Evolutionary conservation across 2,329 filamentous ascomycete genomes (phyloP), one percentile per base, ranked within the genome.

Genomic region (Plectosphaerella sp.): DNA sequence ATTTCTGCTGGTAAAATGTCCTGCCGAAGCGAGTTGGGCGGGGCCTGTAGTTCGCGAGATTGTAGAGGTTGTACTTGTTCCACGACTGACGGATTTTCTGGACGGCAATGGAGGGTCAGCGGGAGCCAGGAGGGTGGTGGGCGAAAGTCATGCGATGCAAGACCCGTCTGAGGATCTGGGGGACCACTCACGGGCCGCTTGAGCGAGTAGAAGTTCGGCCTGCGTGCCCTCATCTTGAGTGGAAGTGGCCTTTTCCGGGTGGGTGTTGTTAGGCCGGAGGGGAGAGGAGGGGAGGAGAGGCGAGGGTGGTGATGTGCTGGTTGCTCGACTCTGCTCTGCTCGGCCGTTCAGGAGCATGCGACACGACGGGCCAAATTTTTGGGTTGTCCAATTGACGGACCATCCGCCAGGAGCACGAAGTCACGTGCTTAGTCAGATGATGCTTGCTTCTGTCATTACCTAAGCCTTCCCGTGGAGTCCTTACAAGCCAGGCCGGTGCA

Each of bases 1-100:
- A 99, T 87, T 99, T 99, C 73, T 97, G 93, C 78, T 97, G 93
- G 80, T 96, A 99, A 74, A 94, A 95, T 45, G 92, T 97, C 56
- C 74, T 71, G 48, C 60, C 61, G 15, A 66, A 63, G 18, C 59
- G 64, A 53, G 74, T 70, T 15, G 61, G 65, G 16, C 79, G 81
- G 2, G 69, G 64, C 43, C 63, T 71, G 35, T 82, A 64, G 59
- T 81, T 80, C 48, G 77, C 74, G 59, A 99, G 74, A 73, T 97
- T 97, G 83, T 89, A 99, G 58, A 99, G 80, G 67, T 96, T 96
- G 79, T 91, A 91, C 76, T 96, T 96, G 78, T 91, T 96, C 94
- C 93, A 97, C 77, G 91, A 91, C 77, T 94, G 89, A 64, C 93
- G 88, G 70, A 96, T 70, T 88, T 91, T 95, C 92, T 97, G 67